Evolutionary conservation across 73 alveolate genomes (phyloP).

Genomic region (Tetrahymena thermophila): DNA sequence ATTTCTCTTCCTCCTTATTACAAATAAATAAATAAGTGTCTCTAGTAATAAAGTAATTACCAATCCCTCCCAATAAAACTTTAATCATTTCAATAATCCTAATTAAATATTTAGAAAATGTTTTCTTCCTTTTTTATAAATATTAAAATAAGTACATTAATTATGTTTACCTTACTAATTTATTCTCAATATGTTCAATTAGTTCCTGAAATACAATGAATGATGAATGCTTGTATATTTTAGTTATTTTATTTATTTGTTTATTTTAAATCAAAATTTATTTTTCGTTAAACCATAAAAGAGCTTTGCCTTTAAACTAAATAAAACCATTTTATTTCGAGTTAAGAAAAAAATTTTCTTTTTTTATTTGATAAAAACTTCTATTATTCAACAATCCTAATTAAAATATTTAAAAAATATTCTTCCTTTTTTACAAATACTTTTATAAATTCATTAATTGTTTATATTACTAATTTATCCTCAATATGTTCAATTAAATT

Average conservation of each 20-base stretch:
- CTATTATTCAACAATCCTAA: too few relatives aligned
- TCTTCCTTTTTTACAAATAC: too few relatives aligned
- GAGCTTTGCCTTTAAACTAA: too few relatives aligned
- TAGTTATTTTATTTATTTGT: background rate
- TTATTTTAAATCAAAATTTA: background rate
- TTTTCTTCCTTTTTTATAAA: background rate
- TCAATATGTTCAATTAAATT: too few relatives aligned
- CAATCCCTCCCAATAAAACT: background rate
- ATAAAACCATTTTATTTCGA: too few relatives aligned
- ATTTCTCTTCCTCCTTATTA: background rate
- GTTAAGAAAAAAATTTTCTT: too few relatives aligned
- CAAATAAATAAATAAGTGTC: too few relatives aligned
- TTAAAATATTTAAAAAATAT: too few relatives aligned
- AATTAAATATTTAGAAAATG: background rate
- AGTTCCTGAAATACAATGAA: background rate
- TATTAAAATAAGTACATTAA: background rate
- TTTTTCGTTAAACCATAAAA: too few relatives aligned
- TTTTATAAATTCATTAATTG: too few relatives aligned
- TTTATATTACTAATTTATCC: too few relatives aligned
- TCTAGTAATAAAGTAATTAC: background rate
- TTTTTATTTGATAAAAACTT: too few relatives aligned
- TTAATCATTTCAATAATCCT: background rate
- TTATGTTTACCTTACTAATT: background rate
- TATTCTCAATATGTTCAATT: background rate
- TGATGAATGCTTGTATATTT: background rate